A percentile compares a stretch with the other conserved stretches of the same genome.
Conservation (phyloP, 495 filamentous ascomycete genomes). For the Podospora sp. region DNA sequence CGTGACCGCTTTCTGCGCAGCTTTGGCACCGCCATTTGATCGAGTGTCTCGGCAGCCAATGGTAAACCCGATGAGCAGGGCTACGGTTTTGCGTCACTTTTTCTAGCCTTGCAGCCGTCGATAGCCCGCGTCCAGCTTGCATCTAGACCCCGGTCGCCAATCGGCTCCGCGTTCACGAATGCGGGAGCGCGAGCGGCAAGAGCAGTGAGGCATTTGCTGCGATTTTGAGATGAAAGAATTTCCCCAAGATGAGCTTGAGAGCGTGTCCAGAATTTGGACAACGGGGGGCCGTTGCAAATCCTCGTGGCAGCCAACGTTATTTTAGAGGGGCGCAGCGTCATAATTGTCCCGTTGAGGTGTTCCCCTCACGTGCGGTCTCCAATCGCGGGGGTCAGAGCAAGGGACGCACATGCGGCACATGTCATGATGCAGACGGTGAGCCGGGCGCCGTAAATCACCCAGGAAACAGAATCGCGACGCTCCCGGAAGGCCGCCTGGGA, state of each 20-base stretch:
- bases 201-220: conserved; percentile 17
- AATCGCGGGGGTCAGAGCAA: conserved; percentile 1
- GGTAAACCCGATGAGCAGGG: conserved; percentile 9
- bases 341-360: not conserved
- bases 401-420: conserved; percentile 14
- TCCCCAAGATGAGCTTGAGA: not conserved
- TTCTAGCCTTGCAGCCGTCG: conserved; percentile 19
- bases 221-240: not conserved
- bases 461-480: not conserved
- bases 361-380: conserved; percentile 6
- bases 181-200: not conserved
- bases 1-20: not conserved
- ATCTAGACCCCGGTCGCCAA: conserved; percentile 5
- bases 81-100: conserved; percentile 20
- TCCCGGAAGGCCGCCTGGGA: not conserved
- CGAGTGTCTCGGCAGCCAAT: conserved; percentile 15
- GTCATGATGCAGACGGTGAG: conserved; percentile 16
- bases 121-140: conserved; percentile 12
- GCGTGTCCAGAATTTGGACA: not conserved
- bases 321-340: not conserved
- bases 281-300: not conserved
- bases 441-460: not conserved
- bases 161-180: conserved; percentile 5
- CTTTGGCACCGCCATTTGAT: not conserved
- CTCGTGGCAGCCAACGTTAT: not conserved